Evolutionary conservation across 495 filamentous ascomycete species (phyloP).

Genomic region (Aspergillus cristatus): DNA sequence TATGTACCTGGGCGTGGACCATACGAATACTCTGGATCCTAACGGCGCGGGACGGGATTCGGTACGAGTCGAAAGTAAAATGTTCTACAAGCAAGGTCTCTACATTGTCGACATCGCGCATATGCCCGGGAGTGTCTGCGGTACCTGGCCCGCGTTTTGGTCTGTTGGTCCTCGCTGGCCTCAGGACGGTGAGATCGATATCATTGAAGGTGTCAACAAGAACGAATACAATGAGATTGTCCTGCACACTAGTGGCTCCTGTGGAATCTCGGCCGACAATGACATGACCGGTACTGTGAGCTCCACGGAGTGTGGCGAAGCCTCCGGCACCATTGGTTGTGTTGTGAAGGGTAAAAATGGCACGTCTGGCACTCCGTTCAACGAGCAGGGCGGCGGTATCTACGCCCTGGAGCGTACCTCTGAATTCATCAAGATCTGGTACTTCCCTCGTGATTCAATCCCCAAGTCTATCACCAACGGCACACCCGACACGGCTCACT

Average conservation of each 20-base stretch:
- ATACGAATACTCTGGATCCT: constrained; percentile 23
- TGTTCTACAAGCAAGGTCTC: constrained; percentile 57
- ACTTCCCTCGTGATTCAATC: constrained; percentile 56
- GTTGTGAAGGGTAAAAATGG: constrained; percentile 38
- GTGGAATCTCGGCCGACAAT: constrained; percentile 43
- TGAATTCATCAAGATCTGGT: constrained; percentile 62
- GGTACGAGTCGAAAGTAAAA: constrained; percentile 59
- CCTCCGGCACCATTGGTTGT: constrained; percentile 40
- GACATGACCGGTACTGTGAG: constrained; percentile 39
- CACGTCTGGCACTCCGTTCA: constrained; percentile 67
- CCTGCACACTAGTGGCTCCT: constrained; percentile 64
- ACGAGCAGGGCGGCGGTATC: constrained; percentile 61
- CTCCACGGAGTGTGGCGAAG: constrained; percentile 46
- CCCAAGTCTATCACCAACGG: constrained; percentile 48
- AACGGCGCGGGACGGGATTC: constrained; percentile 51
- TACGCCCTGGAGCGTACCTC: constrained; percentile 72
- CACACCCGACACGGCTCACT: constrained; percentile 51
- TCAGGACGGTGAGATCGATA: constrained; percentile 75
- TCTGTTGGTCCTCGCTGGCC: constrained; percentile 71
- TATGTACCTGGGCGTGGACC: constrained; percentile 46
- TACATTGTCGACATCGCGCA: constrained; percentile 68
- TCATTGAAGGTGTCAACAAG: constrained; percentile 78
- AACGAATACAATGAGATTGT: constrained; percentile 57
- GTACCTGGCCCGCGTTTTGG: constrained; percentile 73
- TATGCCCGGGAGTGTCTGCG: constrained; percentile 64